A percentile compares a stretch with the other conserved stretches of the same genome.
Conservation (phyloP, 2,329 filamentous ascomycete genomes). For the Monilinia vaccinii-corymbosi region DNA sequence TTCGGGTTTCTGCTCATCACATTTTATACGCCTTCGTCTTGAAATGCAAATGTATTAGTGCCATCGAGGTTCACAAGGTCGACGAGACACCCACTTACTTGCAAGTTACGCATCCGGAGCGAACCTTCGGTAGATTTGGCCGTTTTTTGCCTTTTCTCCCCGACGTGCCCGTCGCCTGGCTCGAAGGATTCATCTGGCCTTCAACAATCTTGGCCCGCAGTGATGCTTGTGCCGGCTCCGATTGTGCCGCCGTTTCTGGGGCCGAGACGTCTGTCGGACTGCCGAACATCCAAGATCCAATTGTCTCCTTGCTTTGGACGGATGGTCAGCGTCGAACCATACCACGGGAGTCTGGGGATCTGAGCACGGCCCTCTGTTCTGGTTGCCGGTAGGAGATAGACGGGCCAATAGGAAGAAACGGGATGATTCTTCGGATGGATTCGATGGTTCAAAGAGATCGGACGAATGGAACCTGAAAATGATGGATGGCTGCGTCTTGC, state of each 20-base stretch:
- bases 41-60: neutral
- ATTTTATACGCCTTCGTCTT: slow-evolving; percentile 9
- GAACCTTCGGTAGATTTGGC: slow-evolving; percentile 4
- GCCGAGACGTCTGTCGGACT: neutral
- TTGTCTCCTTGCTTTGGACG: neutral
- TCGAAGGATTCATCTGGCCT: neutral
- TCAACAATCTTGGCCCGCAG: neutral
- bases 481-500: too few species aligned
- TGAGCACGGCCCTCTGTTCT: neutral
- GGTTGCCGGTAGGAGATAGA: neutral
- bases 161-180: neutral
- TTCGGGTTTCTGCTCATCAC: slow-evolving; percentile 7
- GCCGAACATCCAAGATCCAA: neutral
- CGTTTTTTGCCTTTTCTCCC: slow-evolving; percentile 1
- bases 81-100: slow-evolving; percentile 8
- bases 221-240: neutral
- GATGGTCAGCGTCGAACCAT: neutral
- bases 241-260: neutral
- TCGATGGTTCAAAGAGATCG: too few species aligned
- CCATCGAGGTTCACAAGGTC: neutral
- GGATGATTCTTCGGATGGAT: too few species aligned
- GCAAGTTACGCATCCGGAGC: slow-evolving; percentile 9
- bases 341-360: neutral
- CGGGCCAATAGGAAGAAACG: neutral
- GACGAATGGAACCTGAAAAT: too few species aligned